phyloP scores from a whole-genome alignment of 352 stramenopile species.

The Globisporangium irregulare region DNA sequence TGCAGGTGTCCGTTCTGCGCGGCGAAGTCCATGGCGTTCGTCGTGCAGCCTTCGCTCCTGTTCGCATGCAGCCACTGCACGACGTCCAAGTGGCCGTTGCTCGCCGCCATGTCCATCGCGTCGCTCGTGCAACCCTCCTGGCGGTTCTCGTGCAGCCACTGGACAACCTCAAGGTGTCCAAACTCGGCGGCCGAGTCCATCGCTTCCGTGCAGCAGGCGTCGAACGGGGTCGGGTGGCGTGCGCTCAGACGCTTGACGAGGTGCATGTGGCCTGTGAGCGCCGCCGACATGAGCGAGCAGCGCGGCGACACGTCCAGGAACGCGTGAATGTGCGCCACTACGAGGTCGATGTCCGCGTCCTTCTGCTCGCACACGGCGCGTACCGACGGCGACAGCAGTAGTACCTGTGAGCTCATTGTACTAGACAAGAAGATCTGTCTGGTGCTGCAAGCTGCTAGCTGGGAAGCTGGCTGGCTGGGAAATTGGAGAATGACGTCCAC shows the following conservation, averaged over 20 bases:
- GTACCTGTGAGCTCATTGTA: background rate
- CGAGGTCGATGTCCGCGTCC: conserved; percentile 39
- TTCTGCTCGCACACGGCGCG: conserved; percentile 44
- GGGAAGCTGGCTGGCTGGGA: background rate
- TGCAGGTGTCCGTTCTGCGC: conserved; percentile 30
- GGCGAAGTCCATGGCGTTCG: conserved; percentile 28
- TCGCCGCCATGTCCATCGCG: conserved; percentile 33
- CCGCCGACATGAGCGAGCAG: conserved; percentile 54
- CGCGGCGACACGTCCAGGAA: conserved; percentile 53
- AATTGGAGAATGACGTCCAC: background rate
- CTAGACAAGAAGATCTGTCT: background rate
- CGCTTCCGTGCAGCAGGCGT: conserved; percentile 25
- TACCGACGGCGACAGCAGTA: conserved; percentile 45
- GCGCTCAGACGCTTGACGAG: conserved; percentile 58
- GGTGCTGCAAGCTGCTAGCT: background rate
- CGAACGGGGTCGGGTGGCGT: conserved; percentile 23
- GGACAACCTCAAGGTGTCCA: conserved; percentile 26
- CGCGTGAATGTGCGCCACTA: conserved; percentile 43
- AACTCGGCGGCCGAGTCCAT: conserved; percentile 34
- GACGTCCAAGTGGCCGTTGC: conserved; percentile 26
- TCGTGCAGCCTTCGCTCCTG: conserved; percentile 27
- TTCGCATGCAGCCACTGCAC: conserved; percentile 36
- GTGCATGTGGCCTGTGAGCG: conserved; percentile 43
- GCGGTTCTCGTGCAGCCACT: conserved; percentile 34
- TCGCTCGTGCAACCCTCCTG: conserved; percentile 30